A percentile compares a stretch with the other conserved stretches of the same genome.
These are phyloP conservation scores for Aspergillus sp. DNA, from an alignment of 2,329 filamentous ascomycete genomes.

Conservation along the genomic window DNA sequence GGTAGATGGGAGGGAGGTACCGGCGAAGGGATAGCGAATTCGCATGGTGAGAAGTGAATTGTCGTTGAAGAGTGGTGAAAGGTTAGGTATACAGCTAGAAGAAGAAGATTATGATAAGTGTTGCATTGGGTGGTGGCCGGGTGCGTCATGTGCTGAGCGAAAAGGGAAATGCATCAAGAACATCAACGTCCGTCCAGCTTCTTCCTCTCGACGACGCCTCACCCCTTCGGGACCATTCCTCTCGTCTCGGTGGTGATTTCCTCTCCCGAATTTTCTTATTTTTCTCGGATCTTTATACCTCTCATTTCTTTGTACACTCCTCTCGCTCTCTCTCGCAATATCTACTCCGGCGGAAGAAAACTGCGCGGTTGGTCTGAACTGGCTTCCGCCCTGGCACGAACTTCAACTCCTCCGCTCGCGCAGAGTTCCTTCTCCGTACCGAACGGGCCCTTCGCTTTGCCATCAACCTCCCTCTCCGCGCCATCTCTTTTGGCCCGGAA, in stretches of 20 bases:
- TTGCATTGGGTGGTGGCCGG: constrained; percentile 6
- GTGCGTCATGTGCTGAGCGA: constrained; percentile 24
- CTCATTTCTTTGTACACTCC: neutral
- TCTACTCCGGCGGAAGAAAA: constrained; percentile 11
- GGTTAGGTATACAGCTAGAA: neutral
- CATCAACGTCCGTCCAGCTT: neutral
- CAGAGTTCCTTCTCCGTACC: constrained; percentile 22
- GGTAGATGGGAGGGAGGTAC: constrained; percentile 50
- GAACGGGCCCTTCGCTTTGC: constrained; percentile 32
- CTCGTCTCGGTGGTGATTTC: neutral
- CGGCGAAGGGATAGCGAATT: constrained; percentile 84
- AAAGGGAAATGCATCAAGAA: neutral
- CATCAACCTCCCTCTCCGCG: constrained; percentile 34
- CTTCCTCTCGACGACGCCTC: neutral
- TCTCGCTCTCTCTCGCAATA: neutral
- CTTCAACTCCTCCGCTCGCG: constrained; percentile 40
- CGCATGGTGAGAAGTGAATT: constrained; percentile 58
- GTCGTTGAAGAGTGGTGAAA: constrained; percentile 13
- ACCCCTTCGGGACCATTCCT: neutral
- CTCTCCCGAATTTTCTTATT: neutral
- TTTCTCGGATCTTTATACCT: neutral
- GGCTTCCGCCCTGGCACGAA: constrained; percentile 30
- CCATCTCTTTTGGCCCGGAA: constrained; percentile 33
- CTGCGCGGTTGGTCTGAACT: constrained; percentile 31
- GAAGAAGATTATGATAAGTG: neutral